Conservation (phyloP, 371 early-diverging fungal genomes). For the Mucor indicus region DNA sequence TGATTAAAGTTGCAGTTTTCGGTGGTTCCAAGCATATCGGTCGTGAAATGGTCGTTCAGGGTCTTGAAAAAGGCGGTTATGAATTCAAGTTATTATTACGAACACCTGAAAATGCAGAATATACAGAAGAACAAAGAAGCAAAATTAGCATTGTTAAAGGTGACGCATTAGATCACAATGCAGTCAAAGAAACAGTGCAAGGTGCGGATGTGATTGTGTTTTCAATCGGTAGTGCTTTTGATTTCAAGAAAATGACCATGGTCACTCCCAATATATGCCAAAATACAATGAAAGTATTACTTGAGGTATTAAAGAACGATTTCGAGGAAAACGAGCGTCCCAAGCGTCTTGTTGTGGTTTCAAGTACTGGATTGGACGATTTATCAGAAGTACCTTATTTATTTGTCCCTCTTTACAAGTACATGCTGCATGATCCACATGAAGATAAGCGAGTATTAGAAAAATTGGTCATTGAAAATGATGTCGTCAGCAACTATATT, state of each 20-base stretch:
- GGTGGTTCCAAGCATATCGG: conserved; percentile 24
- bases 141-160: conserved; percentile 35
- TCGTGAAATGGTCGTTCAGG: conserved; percentile 36
- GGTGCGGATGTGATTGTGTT: conserved; percentile 15
- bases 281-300: conserved; percentile 12
- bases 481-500: conserved; percentile 20
- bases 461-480: conserved; percentile 8
- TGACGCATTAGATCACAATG: conserved; percentile 22
- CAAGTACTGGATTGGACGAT: conserved; percentile 35
- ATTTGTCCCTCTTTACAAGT: conserved; percentile 24
- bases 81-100: conserved; percentile 33
- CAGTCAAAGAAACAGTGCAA: conserved; percentile 14
- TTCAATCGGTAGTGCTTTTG: conserved; percentile 17
- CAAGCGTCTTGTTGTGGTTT: conserved; percentile 37
- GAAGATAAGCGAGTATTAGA: conserved; percentile 35
- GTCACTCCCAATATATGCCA: conserved; percentile 10
- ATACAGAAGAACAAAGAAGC: conserved; percentile 28
- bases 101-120: conserved; percentile 29
- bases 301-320: not conserved
- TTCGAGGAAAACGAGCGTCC: conserved; percentile 13
- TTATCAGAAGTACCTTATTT: conserved; percentile 37
- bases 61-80: conserved; percentile 19
- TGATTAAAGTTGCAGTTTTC: conserved; percentile 20
- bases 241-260: conserved; percentile 5
- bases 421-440: conserved; percentile 33